phyloP scores from a whole-genome alignment of 306 rosid genomes.

The Nissolia schottii region DNA sequence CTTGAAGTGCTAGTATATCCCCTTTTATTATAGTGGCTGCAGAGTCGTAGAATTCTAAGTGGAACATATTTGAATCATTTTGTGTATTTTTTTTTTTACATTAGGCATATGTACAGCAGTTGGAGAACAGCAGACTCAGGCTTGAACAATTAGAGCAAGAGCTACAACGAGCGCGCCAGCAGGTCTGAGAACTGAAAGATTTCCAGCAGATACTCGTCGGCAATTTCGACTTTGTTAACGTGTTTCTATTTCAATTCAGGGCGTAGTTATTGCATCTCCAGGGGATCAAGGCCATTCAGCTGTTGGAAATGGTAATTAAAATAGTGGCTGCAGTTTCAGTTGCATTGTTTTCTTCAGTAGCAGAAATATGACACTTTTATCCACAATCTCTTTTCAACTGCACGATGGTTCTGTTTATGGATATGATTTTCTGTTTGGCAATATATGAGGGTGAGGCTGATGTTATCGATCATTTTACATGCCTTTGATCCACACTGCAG shows the following conservation, averaged over 20 bases:
- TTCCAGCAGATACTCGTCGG: background rate
- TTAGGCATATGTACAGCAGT: constrained; percentile 89
- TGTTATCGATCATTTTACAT: background rate
- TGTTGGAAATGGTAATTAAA: constrained; percentile 53
- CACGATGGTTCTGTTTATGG: no score
- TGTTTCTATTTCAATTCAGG: constrained; percentile 40
- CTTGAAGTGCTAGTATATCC: background rate
- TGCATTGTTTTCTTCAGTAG: background rate
- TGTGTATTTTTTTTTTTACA: constrained; percentile 58
- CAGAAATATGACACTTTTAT: background rate
- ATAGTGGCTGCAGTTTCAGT: background rate
- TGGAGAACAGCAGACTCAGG: constrained; percentile 61
- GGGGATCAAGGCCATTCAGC: constrained; percentile 49
- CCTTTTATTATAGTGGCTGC: background rate
- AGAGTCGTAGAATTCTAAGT: constrained; percentile 23
- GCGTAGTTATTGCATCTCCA: constrained; percentile 33
- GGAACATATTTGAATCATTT: constrained; percentile 37
- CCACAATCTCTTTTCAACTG: background rate
- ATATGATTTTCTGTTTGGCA: background rate
- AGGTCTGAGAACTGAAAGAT: constrained; percentile 43
- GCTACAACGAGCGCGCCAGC: constrained; percentile 72
- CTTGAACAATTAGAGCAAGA: constrained; percentile 79
- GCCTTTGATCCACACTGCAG: background rate
- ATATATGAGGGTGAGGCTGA: background rate
- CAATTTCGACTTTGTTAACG: background rate